Base-by-base conservation (phyloP, 73 alveolate species). In the Effrenium voratum region DNA sequence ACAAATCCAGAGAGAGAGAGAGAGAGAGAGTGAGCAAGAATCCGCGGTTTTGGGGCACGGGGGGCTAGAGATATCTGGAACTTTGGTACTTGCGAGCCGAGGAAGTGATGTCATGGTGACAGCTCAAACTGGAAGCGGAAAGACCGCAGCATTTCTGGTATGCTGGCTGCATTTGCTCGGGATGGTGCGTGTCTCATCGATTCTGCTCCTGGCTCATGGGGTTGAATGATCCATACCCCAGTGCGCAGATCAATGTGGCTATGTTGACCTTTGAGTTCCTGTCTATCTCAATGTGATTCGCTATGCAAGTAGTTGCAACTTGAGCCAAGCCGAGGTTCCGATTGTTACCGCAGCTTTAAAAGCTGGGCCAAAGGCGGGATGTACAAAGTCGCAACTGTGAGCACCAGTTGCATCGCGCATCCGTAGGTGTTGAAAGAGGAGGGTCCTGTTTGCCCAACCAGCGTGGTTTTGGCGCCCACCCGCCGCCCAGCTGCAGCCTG, bases 81-180 rank as follows among this genome's bases (percentile, higher is more conserved):
- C 63, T 52, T 52, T 8, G 19, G 26, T 12, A 52, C 63, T 52
- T 8, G 63, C 19, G 19, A 52, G 26, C 19, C 19, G 19, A 82
- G 92, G 92, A 72, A 82, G 92, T 50, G 92, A 82, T 43, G 92
- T 82, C 52, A 82, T 82, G 91, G 99, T 99, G 2, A 99, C 99
- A 93, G 99, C 99, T 36, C 99, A 99, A 84, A 99, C 99, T 28
- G 99, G 99, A 19, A 99, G 99, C 84, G 99, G 99, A 24, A 99
- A 99, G 98, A 99, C 99, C 1, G 99, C 99, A 3, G 99, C 99
- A 12, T 99, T 99, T 98, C 94, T 99, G 88, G 97, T 75, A 41
- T 32, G 66, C n/a, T 41, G n/a, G 60, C 57, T 22, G 8, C 22
- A 52, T 52, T 52, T 19, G 66, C 10, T 19, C 66, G 66, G 10